Percentiles rank a stretch among this genome's conserved stretches.
Evolutionary conservation across 2,329 filamentous ascomycete species (phyloP).

Genomic region (Chalaropsis ovoidea): DNA sequence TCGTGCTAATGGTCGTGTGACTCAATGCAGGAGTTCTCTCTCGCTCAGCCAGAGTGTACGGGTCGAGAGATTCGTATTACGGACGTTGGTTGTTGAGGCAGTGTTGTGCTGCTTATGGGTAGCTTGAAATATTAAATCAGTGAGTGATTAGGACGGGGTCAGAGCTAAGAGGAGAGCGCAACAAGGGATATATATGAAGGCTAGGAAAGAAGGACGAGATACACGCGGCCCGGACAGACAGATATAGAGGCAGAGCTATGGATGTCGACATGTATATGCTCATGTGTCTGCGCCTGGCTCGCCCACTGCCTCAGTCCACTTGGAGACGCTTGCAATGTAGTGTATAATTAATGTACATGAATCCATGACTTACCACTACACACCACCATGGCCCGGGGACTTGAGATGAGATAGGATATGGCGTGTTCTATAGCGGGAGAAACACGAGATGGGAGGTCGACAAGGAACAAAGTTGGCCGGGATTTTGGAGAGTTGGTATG

Average conservation of each 20-base stretch:
- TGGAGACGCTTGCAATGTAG: conserved; percentile 8
- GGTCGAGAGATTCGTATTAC: conserved; percentile 1
- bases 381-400: conserved; percentile 20
- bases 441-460: conserved; percentile 20
- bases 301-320: conserved; percentile 13
- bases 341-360: background rate
- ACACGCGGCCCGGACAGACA: background rate
- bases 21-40: background rate
- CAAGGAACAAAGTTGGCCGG: conserved; percentile 17
- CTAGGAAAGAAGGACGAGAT: background rate
- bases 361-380: conserved; percentile 14
- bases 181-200: too few species aligned
- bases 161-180: background rate
- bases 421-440: conserved; percentile 1
- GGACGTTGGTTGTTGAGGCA: conserved; percentile 4
- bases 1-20: conserved; percentile 7
- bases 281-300: background rate
- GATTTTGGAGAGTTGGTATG: conserved; percentile 5
- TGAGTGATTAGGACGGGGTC: background rate
- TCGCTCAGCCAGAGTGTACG: background rate
- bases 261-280: background rate
- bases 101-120: background rate
- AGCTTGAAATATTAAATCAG: background rate
- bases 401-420: conserved; percentile 19
- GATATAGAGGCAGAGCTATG: background rate